Conservation (phyloP, 2,329 filamentous ascomycete species). For the Penicillium fuscoglaucum region DNA sequence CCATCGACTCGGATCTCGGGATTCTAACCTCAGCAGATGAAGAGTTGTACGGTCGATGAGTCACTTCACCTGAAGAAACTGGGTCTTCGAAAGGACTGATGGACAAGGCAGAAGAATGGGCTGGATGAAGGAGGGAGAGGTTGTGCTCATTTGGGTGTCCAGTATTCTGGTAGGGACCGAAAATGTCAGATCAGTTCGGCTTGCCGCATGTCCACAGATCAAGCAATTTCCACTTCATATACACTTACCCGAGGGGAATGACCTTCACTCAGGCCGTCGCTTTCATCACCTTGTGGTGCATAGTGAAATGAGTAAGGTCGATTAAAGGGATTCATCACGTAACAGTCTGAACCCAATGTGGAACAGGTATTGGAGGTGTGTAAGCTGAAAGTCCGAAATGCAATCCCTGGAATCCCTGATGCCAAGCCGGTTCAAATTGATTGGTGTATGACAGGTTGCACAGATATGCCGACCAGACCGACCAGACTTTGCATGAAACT, state of each 20-base stretch:
- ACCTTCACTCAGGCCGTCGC: neutral
- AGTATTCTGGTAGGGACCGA: neutral
- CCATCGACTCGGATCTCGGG: neutral
- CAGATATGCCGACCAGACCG: neutral
- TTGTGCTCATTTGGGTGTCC: neutral
- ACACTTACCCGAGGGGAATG: conserved; percentile 3
- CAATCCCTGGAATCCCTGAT: conserved; percentile 1
- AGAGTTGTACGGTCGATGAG: neutral
- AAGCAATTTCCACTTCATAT: conserved; percentile 3
- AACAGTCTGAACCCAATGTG: neutral
- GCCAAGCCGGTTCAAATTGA: conserved; percentile 9
- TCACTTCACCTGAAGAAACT: neutral
- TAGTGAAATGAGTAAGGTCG: neutral
- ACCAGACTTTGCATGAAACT: neutral
- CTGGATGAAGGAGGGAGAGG: neutral
- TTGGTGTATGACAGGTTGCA: conserved; percentile 8
- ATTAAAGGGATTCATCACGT: neutral
- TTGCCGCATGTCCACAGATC: conserved; percentile 3
- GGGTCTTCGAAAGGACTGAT: neutral
- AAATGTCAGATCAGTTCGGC: conserved; percentile 6
- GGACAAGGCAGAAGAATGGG: neutral
- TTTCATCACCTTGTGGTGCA: conserved; percentile 1
- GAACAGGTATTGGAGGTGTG: neutral
- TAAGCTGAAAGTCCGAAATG: conserved; percentile 2
- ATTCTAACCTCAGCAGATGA: neutral